Base-by-base conservation (phyloP, 257 asterid genomes). In the Salvia rosmarinus region DNA sequence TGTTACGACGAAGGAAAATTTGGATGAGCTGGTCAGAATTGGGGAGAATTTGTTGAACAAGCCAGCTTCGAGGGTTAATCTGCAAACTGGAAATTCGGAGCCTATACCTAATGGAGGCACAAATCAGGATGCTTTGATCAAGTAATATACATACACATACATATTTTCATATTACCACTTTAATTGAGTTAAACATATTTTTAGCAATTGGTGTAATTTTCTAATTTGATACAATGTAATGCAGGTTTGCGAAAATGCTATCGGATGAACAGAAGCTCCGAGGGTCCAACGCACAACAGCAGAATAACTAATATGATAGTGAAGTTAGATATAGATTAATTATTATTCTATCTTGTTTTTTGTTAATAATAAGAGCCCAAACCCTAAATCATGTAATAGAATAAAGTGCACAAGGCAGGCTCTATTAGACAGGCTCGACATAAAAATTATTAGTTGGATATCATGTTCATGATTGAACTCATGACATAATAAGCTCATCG, bases 241-340 rank as follows among this genome's bases (percentile, higher is more conserved):
- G 60, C 62, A 88, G 96, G 85, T 85, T 86, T 77, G 93, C 96
- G 1, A 79, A 78, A 70, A 11, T 80, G 4, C 63, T 89, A 5
- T 85, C 87, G 0, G 87, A 83, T 17, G 91, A 79, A 56, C 86
- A 76, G 79, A 83, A 79, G 23, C 70, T 74, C 51, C 81, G 90
- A 58, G 55, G 60, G 9, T 65, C 86, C 60, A 80, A 58, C 37
- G 17, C 80, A 13, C 60, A 40, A 32, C 64, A 19, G 16, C 54
- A 68, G 56, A 71, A 34, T n/a, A 57, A 49, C 17, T 64, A 23
- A 13, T n/a, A n/a, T n/a, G n/a, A n/a, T n/a, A n/a, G n/a, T n/a
- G n/a, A n/a, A n/a, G n/a, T n/a, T n/a, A n/a, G n/a, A 1, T 7
- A 17, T 19, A 10, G 19, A 5, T 19, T 12, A 0, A 25, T 2